A percentile compares a stretch with the other conserved stretches of the same genome.
Conservation (phyloP, 2,329 filamentous ascomycete genomes). For the Nemania sp. region DNA sequence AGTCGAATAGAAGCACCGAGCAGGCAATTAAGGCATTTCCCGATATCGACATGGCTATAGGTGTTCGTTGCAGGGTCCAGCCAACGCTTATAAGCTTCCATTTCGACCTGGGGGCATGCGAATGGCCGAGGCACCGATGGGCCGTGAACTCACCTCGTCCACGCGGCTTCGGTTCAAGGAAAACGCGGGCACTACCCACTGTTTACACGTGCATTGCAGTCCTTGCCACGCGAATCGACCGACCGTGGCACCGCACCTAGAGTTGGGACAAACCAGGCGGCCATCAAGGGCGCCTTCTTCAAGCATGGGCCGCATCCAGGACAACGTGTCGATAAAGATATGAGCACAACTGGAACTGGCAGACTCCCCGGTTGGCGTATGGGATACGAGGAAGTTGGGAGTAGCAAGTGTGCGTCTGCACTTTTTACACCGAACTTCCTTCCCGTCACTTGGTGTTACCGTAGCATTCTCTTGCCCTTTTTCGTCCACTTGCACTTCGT, state of each 20-base stretch:
- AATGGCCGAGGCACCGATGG: slow-evolving; percentile 59
- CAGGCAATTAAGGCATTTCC: not conserved
- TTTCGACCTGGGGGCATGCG: slow-evolving; percentile 64
- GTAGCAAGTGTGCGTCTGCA: slow-evolving; percentile 77
- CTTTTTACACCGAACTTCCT: slow-evolving; percentile 87
- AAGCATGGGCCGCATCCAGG: slow-evolving; percentile 91
- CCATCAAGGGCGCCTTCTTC: slow-evolving; percentile 86
- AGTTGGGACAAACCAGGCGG: slow-evolving; percentile 83
- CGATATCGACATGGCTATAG: not conserved
- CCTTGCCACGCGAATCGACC: slow-evolving; percentile 98
- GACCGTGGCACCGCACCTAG: slow-evolving; percentile 82
- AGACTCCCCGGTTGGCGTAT: slow-evolving; percentile 57
- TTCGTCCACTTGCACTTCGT: slow-evolving; percentile 61
- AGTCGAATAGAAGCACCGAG: not conserved
- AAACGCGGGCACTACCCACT: slow-evolving; percentile 92
- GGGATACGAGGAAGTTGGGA: slow-evolving; percentile 72
- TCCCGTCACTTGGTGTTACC: slow-evolving; percentile 53
- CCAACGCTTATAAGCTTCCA: slow-evolving; percentile 53
- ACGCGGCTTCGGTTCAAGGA: slow-evolving; percentile 85
- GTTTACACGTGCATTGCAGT: slow-evolving; percentile 88
- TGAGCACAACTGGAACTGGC: slow-evolving; percentile 74
- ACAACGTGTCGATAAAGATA: slow-evolving; percentile 89
- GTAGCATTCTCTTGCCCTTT: slow-evolving; percentile 55
- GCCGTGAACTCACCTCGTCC: slow-evolving; percentile 69
- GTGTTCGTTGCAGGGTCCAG: not conserved